These are phyloP conservation scores for Cutaneotrichosporon dermatis DNA, from an alignment of 1,284 basidiomycete species.

Conservation along the genomic window DNA sequence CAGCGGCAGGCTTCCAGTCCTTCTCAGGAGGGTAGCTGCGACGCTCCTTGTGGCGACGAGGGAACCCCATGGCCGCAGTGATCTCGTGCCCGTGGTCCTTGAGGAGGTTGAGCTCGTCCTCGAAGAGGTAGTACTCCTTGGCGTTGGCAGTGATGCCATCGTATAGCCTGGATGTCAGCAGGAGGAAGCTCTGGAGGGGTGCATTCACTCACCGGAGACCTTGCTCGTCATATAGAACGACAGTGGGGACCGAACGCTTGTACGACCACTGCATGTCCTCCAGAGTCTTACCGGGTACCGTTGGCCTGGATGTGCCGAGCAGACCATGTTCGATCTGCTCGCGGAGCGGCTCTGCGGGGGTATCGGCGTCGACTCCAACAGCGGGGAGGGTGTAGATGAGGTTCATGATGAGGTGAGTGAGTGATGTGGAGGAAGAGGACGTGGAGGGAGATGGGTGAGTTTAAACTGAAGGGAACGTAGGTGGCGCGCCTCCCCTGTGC, in stretches of 20 bases:
- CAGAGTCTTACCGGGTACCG: slow-evolving; percentile 33
- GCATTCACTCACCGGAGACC: slow-evolving; percentile 57
- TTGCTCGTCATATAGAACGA: slow-evolving; percentile 79
- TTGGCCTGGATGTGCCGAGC: slow-evolving; percentile 22
- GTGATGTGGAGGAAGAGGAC: neutral
- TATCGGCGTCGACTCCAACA: slow-evolving; percentile 1
- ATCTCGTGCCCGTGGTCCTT: slow-evolving; percentile 52
- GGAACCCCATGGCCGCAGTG: slow-evolving; percentile 53
- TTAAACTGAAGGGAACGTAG: no score
- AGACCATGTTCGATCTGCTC: slow-evolving; percentile 38
- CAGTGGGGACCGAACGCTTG: slow-evolving; percentile 69
- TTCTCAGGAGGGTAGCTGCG: neutral
- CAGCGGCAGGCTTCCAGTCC: slow-evolving; percentile 48
- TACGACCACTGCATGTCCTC: slow-evolving; percentile 45
- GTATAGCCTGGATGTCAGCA: slow-evolving; percentile 35
- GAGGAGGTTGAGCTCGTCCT: slow-evolving; percentile 53
- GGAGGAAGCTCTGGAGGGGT: no score
- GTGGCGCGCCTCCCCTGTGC: no score
- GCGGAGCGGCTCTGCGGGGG: slow-evolving; percentile 20
- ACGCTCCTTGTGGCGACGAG: slow-evolving; percentile 1
- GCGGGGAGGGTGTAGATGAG: slow-evolving; percentile 19
- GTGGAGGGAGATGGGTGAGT: no score
- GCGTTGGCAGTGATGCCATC: slow-evolving; percentile 70
- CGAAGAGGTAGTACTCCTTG: slow-evolving; percentile 84
- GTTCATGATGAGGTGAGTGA: slow-evolving; percentile 8